Percentiles rank a stretch among this genome's conserved stretches.
Conservation (phyloP, 331 rosid species). For the Pyracantha coccinea region DNA sequence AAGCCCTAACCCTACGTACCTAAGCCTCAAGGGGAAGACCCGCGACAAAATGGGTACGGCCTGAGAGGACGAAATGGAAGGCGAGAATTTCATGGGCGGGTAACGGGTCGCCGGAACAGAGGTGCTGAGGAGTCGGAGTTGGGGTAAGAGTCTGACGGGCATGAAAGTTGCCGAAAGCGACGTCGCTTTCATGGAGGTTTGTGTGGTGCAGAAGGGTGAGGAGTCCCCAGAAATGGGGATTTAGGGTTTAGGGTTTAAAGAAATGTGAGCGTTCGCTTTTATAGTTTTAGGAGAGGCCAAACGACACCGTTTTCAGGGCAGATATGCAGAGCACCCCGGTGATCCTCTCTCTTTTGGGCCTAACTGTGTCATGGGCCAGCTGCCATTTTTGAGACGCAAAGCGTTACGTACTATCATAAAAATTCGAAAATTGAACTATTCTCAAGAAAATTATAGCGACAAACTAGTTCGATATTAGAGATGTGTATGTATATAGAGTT, state of each 20-base stretch:
- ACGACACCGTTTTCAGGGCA: not conserved
- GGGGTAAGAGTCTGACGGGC: constrained; percentile 53
- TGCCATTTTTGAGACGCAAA: not conserved
- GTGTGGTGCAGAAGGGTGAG: not conserved
- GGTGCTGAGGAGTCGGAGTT: constrained; percentile 43
- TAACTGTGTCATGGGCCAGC: not conserved
- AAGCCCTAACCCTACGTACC: constrained; percentile 10
- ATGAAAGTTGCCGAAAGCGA: constrained; percentile 15
- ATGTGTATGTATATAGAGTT: not conserved
- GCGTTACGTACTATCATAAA: not conserved
- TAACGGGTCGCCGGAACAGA: constrained; percentile 22
- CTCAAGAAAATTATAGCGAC: not conserved
- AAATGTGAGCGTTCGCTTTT: not conserved
- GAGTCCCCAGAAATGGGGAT: constrained; percentile 2
- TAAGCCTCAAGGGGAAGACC: constrained; percentile 42
- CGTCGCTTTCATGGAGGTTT: not conserved
- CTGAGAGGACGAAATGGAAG: constrained; percentile 19
- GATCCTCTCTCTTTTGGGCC: not conserved
- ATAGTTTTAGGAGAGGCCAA: not conserved
- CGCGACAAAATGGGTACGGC: constrained; percentile 32
- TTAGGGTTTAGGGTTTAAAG: constrained; percentile 23
- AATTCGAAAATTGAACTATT: not conserved
- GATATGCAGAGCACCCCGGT: not conserved
- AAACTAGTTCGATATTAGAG: too few relatives aligned
- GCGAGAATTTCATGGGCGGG: constrained; percentile 30